Evolutionary conservation across 805 yeast genomes (phyloP).

Genomic region (Candida krabiensis): DNA sequence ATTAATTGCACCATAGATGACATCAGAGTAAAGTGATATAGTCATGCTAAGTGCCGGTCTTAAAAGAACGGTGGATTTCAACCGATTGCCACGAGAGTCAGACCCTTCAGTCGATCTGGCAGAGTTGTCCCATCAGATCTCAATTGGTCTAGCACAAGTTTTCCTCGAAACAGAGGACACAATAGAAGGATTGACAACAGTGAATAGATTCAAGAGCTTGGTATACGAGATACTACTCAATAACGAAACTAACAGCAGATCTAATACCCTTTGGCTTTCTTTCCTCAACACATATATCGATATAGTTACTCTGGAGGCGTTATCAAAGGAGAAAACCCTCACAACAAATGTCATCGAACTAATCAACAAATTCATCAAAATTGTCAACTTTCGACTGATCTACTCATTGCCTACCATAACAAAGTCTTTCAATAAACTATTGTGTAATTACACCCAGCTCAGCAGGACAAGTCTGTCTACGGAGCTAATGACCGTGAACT

Average conservation of each 20-base stretch:
- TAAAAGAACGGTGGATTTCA: conserved; percentile 1
- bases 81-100: conserved; percentile 2
- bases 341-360: conserved; percentile 7
- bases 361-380: conserved; percentile 9
- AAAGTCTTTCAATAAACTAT: conserved; percentile 9
- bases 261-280: conserved; percentile 11
- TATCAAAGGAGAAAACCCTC: conserved; percentile 2
- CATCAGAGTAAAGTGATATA: no score
- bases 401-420: conserved; percentile 2
- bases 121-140: conserved; percentile 4
- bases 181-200: neutral
- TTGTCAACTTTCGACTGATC: conserved; percentile 4
- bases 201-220: conserved; percentile 10
- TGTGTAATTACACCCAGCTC: conserved; percentile 3
- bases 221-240: conserved; percentile 7
- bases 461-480: conserved; percentile 1
- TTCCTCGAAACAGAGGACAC: neutral
- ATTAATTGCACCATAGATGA: no score
- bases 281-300: conserved; percentile 12
- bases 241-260: conserved; percentile 3
- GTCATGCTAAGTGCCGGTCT: no score
- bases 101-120: conserved; percentile 4
- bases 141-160: conserved; percentile 1
- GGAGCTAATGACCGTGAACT: conserved; percentile 6
- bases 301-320: neutral